Percentiles rank a stretch among this genome's conserved stretches.
Conservation (phyloP, 1,139 yeast genomes). For the Magnusiomyces fungicola region DNA sequence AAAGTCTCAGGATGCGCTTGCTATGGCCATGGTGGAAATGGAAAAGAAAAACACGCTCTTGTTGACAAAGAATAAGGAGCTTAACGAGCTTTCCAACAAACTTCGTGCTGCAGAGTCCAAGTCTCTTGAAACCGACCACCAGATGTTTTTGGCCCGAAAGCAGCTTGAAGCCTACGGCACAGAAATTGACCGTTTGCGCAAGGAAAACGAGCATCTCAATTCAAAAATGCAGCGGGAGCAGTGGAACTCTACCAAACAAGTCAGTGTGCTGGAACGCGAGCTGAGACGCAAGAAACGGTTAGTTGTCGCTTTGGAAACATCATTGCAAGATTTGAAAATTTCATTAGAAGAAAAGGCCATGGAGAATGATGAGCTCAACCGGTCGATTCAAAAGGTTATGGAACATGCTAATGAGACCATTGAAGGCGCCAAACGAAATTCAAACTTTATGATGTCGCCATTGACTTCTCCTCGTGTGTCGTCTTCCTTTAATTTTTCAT, state of each 20-base stretch:
- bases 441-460: too few relatives aligned
- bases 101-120: not conserved
- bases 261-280: constrained; percentile 25
- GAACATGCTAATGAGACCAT: constrained; percentile 31
- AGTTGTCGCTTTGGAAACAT: constrained; percentile 26
- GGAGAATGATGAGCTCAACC: constrained; percentile 32
- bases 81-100: not conserved
- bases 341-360: constrained; percentile 33
- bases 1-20: not conserved
- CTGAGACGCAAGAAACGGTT: constrained; percentile 23
- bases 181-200: constrained; percentile 13
- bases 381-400: constrained; percentile 30
- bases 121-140: not conserved
- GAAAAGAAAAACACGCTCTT: constrained; percentile 1
- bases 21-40: not conserved
- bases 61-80: not conserved
- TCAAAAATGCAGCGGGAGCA: constrained; percentile 1
- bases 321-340: constrained; percentile 31
- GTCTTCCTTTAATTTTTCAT: not conserved
- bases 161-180: not conserved
- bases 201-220: constrained; percentile 14
- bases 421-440: constrained; percentile 28
- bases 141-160: not conserved
- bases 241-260: constrained; percentile 22
- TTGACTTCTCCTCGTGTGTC: too few relatives aligned